These are phyloP conservation scores for Gryganskiella cystojenkinii DNA, from an alignment of 192 early-diverging fungal genomes.

Conservation along the genomic window DNA sequence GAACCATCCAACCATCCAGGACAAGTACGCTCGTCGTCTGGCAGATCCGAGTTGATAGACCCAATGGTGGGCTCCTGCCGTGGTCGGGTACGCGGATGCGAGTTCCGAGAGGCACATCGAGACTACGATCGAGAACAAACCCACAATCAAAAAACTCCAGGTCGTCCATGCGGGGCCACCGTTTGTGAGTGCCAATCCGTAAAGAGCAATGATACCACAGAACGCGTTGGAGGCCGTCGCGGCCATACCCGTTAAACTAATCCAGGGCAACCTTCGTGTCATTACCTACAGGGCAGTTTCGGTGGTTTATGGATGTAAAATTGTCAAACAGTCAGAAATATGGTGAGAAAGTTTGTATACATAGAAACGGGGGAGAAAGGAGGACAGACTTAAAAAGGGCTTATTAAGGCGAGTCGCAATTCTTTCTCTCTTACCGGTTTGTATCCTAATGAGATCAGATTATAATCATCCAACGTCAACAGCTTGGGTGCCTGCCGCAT, in stretches of 20 bases:
- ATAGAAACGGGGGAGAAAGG: too few species aligned
- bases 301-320: background rate
- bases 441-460: conserved; percentile 45
- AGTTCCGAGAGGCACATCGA: conserved; percentile 31
- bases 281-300: conserved; percentile 10
- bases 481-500: conserved; percentile 19
- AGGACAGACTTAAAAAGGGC: background rate
- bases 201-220: conserved; percentile 25
- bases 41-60: conserved; percentile 35
- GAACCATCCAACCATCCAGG: conserved; percentile 50
- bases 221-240: conserved; percentile 22
- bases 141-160: conserved; percentile 28
- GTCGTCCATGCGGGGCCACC: conserved; percentile 46
- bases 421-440: conserved; percentile 26
- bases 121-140: conserved; percentile 29
- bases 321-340: too few species aligned
- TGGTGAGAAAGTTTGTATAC: too few species aligned
- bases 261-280: conserved; percentile 21
- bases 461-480: conserved; percentile 38
- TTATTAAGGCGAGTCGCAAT: too few species aligned
- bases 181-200: conserved; percentile 27
- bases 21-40: conserved; percentile 13
- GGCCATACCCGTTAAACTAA: conserved; percentile 30
- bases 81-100: conserved; percentile 40
- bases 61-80: conserved; percentile 41